Conservation (phyloP, 2,329 filamentous ascomycete genomes). For the Talaromyces piceae region DNA sequence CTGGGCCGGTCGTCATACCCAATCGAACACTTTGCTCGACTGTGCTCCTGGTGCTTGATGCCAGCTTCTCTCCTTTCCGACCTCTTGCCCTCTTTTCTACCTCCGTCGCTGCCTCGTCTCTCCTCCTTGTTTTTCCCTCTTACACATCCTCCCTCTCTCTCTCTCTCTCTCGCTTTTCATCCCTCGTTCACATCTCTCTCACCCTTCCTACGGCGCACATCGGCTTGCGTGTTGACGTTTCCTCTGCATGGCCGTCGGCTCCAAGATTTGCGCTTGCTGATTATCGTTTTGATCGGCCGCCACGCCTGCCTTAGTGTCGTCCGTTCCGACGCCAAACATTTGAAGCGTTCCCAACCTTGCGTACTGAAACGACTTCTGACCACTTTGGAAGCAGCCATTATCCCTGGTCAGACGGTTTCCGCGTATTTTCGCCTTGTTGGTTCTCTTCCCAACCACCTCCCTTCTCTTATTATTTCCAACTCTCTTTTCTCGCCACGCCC, state of each 20-base stretch:
- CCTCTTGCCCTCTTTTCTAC: conserved; percentile 19
- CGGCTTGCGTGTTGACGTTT: conserved; percentile 5
- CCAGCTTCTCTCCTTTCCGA: conserved; percentile 14
- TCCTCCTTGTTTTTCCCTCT: conserved; percentile 11
- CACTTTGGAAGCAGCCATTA: background rate
- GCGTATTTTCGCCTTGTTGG: background rate
- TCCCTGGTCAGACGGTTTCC: background rate
- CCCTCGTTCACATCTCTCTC: background rate
- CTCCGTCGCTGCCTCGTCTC: conserved; percentile 15
- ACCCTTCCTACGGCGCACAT: background rate
- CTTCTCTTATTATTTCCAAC: background rate
- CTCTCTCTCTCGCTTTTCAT: background rate
- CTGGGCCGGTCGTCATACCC: conserved; percentile 1
- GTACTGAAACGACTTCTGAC: background rate
- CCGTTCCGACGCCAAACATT: background rate
- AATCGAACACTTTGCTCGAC: background rate
- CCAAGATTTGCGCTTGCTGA: background rate
- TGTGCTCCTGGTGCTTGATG: background rate
- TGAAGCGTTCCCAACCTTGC: background rate
- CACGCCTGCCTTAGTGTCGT: background rate
- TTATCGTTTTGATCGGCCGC: background rate
- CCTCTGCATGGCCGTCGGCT: background rate
- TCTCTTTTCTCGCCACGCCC: background rate
- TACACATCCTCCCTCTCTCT: background rate
- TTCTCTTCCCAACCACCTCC: background rate